Conservation (phyloP, 2,329 filamentous ascomycete genomes). For the Akanthomyces lecanii region DNA sequence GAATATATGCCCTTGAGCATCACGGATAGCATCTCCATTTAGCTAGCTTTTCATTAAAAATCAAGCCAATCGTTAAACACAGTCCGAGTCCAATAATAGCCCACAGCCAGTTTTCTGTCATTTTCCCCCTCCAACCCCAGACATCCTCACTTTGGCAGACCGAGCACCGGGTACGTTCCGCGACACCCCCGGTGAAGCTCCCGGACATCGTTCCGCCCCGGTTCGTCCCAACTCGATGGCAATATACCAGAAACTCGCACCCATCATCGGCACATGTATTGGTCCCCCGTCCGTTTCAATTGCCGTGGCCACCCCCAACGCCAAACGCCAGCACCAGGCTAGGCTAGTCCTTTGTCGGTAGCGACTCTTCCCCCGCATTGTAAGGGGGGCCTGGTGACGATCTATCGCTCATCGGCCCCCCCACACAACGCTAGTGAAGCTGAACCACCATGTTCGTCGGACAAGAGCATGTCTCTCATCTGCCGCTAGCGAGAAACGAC, state of each 20-base stretch:
- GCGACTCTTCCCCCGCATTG: neutral
- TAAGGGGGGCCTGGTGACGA: neutral
- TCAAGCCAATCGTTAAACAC: neutral
- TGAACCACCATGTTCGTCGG: neutral
- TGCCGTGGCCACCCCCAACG: neutral
- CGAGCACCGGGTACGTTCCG: no score
- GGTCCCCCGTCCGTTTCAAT: neutral
- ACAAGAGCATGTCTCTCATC: neutral
- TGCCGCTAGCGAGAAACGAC: neutral
- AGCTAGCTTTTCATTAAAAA: neutral
- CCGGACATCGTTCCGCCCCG: neutral
- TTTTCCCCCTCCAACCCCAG: no score
- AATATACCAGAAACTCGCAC: neutral
- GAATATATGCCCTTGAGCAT: neutral
- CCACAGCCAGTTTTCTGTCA: no score
- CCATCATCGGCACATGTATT: neutral
- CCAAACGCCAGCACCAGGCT: neutral
- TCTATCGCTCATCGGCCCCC: neutral
- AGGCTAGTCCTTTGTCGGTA: neutral
- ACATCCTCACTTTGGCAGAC: neutral
- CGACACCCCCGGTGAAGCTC: neutral
- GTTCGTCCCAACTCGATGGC: neutral
- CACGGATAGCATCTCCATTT: neutral
- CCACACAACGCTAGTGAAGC: slow-evolving; percentile 5
- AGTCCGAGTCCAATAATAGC: neutral